phyloP scores from a whole-genome alignment of 108 stramenopile genomes.

The Epithemia pelagica region DNA sequence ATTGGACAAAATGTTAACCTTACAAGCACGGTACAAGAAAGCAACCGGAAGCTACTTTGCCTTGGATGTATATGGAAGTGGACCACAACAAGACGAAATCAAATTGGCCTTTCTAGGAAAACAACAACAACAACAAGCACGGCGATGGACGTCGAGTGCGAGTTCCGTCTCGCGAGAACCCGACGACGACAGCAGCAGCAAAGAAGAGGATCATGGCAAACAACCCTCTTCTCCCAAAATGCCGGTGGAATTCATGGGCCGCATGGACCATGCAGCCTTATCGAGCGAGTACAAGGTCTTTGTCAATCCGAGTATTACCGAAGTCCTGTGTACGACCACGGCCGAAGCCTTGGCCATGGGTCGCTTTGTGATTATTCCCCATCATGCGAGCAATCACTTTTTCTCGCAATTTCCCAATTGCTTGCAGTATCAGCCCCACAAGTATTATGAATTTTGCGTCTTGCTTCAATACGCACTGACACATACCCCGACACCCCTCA shows the following conservation, averaged over 20 bases:
- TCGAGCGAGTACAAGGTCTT: conserved; percentile 60
- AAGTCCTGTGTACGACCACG: conserved; percentile 82
- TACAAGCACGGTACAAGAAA: conserved; percentile 37
- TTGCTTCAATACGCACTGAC: conserved; percentile 40
- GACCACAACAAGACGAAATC: conserved; percentile 63
- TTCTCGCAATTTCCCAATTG: conserved; percentile 73
- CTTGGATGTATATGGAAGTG: conserved; percentile 66
- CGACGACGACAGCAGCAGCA: conserved; percentile 55
- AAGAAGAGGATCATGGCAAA: conserved; percentile 39
- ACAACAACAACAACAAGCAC: not conserved
- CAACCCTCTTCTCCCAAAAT: conserved; percentile 25
- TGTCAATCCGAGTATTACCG: conserved; percentile 67
- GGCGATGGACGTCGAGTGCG: not conserved
- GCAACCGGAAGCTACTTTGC: conserved; percentile 53
- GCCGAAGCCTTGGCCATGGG: conserved; percentile 86
- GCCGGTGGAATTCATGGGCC: conserved; percentile 58
- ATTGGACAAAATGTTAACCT: conserved; percentile 54
- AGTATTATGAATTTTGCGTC: conserved; percentile 36
- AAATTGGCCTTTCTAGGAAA: conserved; percentile 41
- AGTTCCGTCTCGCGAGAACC: conserved; percentile 44
- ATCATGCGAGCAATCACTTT: conserved; percentile 69
- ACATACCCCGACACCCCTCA: conserved; percentile 41
- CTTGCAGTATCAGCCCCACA: conserved; percentile 41
- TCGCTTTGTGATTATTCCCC: conserved; percentile 69
- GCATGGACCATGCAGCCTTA: conserved; percentile 42